phyloP scores from a whole-genome alignment of 176 grass and related monocot species.

The Zizania latifolia region DNA sequence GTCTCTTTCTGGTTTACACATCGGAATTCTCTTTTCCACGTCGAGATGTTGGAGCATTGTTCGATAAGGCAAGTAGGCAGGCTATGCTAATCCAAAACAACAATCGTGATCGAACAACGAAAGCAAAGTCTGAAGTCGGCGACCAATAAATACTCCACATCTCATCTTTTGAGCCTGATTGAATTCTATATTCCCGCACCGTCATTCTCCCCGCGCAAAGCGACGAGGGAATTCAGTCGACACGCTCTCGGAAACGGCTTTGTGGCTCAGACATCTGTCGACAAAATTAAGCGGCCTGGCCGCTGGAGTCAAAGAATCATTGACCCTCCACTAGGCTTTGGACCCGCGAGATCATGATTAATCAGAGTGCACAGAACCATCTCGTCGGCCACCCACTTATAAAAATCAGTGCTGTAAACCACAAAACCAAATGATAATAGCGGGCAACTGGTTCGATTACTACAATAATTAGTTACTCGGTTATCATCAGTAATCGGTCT shows the following conservation, averaged over 20 bases:
- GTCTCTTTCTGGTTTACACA: background rate
- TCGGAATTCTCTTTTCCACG: constrained; percentile 20
- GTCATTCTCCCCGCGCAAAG: constrained; percentile 22
- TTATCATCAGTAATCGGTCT: no score
- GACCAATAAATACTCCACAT: no score
- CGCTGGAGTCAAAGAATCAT: constrained; percentile 25
- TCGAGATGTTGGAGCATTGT: constrained; percentile 7
- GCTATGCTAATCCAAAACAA: background rate
- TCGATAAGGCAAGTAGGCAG: background rate
- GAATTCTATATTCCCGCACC: background rate
- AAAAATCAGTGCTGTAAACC: no score
- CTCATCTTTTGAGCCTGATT: background rate
- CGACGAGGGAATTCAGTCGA: constrained; percentile 22
- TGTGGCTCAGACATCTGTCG: background rate
- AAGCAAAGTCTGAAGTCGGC: no score
- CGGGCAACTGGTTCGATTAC: no score
- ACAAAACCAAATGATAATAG: no score
- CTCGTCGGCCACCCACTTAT: no score
- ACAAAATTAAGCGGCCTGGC: background rate
- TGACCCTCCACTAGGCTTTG: no score
- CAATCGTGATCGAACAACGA: background rate
- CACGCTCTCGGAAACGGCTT: background rate
- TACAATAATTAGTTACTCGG: no score
- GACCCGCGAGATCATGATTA: no score
- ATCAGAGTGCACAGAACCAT: no score